A percentile compares a stretch with the other conserved stretches of the same genome.
These are phyloP conservation scores for Gaeumannomyces tritici DNA, from an alignment of 2,329 filamentous ascomycete genomes.

Conservation along the genomic window DNA sequence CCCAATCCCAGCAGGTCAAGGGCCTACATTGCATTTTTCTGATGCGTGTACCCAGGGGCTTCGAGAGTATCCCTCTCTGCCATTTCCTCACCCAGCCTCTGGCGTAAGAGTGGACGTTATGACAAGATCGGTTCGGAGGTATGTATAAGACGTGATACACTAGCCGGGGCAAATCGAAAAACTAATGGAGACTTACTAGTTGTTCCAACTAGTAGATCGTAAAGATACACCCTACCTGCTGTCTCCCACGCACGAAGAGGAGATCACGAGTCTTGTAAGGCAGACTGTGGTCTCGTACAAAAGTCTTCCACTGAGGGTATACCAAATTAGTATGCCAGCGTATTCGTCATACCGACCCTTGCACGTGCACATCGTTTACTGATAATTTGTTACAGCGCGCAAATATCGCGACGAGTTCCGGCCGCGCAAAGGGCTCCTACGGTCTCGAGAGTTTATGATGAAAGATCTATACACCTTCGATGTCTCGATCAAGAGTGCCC, in stretches of 20 bases:
- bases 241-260: conserved; percentile 91
- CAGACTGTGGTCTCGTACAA: conserved; percentile 72
- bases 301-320: conserved; percentile 74
- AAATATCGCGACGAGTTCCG: conserved; percentile 93
- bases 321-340: conserved; percentile 67
- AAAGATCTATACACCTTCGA: conserved; percentile 99
- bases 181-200: conserved; percentile 33
- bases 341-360: background rate
- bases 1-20: background rate
- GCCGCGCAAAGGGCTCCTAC: conserved; percentile 77
- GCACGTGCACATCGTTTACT: background rate
- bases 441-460: conserved; percentile 90
- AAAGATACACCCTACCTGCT: conserved; percentile 67
- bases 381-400: conserved; percentile 42
- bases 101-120: conserved; percentile 77
- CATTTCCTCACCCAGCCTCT: conserved; percentile 75
- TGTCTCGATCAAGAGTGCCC: conserved; percentile 51
- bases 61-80: conserved; percentile 77
- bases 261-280: conserved; percentile 77
- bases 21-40: background rate
- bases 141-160: conserved; percentile 7
- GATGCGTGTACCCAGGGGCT: conserved; percentile 43
- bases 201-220: conserved; percentile 74
- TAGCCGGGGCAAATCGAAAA: background rate
- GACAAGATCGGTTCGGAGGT: conserved; percentile 65